Base-by-base conservation (phyloP, 257 asterid genomes). In the Lantana camara region DNA sequence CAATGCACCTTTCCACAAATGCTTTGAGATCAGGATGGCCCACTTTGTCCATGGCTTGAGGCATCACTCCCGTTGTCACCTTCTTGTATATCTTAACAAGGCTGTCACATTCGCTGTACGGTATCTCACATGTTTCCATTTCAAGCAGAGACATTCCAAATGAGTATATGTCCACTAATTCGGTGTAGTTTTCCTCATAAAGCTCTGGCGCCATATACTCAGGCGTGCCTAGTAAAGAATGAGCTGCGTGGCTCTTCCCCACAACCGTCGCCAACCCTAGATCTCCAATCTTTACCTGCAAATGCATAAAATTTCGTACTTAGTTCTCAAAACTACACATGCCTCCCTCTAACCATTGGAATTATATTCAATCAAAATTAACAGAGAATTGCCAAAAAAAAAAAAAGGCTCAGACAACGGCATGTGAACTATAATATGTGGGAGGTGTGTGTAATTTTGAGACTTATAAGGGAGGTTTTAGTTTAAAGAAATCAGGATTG, bases 191-290 rank as follows among this genome's bases (percentile, higher is more conserved):
- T 68, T 80, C 85, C 20, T 77, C 82, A 22, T 77, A 80, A 1
- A 80, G 78, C 73, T 80, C 82, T 0, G 85, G 85, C 0, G 82
- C 85, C 85, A 80, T 80, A 76, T 73, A 80, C 56, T 76, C 85
- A 0, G 78, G 85, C 4, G 82, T 77, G 22, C 85, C 85, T 44
- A 80, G 10, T 55, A 77, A 37, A 0, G 82, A 73, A 42, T 73
- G 85, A 0, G 85, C 85, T 0, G 82, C 76, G 34, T 73, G 85
- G 63, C 69, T 76, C 68, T 80, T 74, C 9, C 77, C 82, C 27
- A 76, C 80, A 1, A 77, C 64, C 0, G 80, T 68, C 0, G 85
- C 85, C 42, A 76, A 32, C 4, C 85, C 82, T 15, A 80, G 54
- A 68, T 80, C 85, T 16, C 85, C 85, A 10, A 80, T 77, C 62